phyloP scores from a whole-genome alignment of 2,329 filamentous ascomycete genomes.

The Aureobasidium leucospermi region DNA sequence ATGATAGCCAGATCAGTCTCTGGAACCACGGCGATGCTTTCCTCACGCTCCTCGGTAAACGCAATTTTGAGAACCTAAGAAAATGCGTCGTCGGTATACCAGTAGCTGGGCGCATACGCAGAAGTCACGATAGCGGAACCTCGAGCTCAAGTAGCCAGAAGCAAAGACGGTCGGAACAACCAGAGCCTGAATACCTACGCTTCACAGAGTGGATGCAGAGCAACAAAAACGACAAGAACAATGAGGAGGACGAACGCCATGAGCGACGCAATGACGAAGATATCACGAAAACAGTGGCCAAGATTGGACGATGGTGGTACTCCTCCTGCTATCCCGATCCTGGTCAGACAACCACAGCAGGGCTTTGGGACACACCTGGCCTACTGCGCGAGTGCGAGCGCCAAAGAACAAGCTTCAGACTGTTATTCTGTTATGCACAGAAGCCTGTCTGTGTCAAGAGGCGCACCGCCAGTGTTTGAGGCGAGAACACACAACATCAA shows the following conservation, averaged over 20 bases:
- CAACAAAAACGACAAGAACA: neutral
- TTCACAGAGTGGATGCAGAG: slow-evolving; percentile 1
- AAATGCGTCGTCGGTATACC: slow-evolving; percentile 72
- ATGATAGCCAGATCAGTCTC: slow-evolving; percentile 54
- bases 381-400: slow-evolving; percentile 80
- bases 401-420: slow-evolving; percentile 76
- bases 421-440: slow-evolving; percentile 86
- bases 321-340: slow-evolving; percentile 76
- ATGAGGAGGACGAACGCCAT: neutral
- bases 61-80: slow-evolving; percentile 66
- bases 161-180: neutral
- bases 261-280: slow-evolving; percentile 56
- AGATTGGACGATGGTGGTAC: slow-evolving; percentile 95
- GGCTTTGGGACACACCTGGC: slow-evolving; percentile 69
- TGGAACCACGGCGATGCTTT: slow-evolving; percentile 48
- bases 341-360: slow-evolving; percentile 43
- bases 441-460: slow-evolving; percentile 52
- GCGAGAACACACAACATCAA: neutral
- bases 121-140: slow-evolving; percentile 26
- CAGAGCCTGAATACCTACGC: neutral
- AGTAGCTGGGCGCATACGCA: slow-evolving; percentile 48
- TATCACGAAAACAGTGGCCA: slow-evolving; percentile 87
- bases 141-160: slow-evolving; percentile 13
- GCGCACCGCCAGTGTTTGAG: slow-evolving; percentile 43
- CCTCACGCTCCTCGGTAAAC: slow-evolving; percentile 58